A percentile compares a stretch with the other conserved stretches of the same genome.
phyloP scores from a whole-genome alignment of 345 rosid genomes.

The Raphanus sativus region DNA sequence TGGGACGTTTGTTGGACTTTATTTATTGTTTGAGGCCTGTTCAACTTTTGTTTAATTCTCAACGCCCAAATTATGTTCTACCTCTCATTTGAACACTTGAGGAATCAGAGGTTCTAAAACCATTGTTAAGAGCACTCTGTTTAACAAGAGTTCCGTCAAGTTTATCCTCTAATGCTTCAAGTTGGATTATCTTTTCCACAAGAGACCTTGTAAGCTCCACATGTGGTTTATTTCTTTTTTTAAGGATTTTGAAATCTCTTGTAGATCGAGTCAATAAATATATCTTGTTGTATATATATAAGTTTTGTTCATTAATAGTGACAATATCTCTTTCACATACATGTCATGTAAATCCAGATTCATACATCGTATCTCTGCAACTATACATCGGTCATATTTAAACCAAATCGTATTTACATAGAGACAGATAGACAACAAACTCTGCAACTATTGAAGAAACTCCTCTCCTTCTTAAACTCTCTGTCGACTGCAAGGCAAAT shows the following conservation, averaged over 20 bases:
- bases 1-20: too few relatives aligned
- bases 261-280: background rate
- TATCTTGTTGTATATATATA: background rate
- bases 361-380: background rate
- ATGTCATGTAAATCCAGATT: slow-evolving; percentile 23
- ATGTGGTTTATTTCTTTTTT: background rate
- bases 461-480: too few relatives aligned
- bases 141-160: slow-evolving; percentile 39
- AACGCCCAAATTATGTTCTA: too few relatives aligned
- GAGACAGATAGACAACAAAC: slow-evolving; percentile 13
- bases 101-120: too few relatives aligned
- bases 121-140: too few relatives aligned
- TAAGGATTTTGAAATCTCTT: slow-evolving; percentile 3
- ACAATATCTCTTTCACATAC: background rate
- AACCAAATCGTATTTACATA: slow-evolving; percentile 21
- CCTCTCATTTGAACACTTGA: too few relatives aligned
- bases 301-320: slow-evolving; percentile 4
- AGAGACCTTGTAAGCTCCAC: slow-evolving; percentile 7
- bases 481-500: background rate
- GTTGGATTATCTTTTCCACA: slow-evolving; percentile 64
- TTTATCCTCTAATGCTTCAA: slow-evolving; percentile 89
- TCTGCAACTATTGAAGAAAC: too few relatives aligned
- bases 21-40: too few relatives aligned
- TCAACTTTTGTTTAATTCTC: too few relatives aligned
- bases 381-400: background rate